Conservation (phyloP, 768 basidiomycete species). For the Lyophyllum decastes region DNA sequence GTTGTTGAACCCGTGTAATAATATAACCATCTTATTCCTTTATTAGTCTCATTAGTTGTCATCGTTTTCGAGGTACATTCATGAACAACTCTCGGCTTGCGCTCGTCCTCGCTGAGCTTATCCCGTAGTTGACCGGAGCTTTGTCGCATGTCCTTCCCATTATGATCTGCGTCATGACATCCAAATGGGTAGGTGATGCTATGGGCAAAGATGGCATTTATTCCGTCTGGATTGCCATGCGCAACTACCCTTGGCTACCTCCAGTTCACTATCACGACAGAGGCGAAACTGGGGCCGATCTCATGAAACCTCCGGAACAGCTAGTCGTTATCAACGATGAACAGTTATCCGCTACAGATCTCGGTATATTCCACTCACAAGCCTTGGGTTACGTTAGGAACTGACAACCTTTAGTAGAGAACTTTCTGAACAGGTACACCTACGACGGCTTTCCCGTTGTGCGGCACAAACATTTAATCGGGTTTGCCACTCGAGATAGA, state of each 20-base stretch:
- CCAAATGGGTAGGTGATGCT: constrained; percentile 78
- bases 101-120: neutral
- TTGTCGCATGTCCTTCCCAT: constrained; percentile 81
- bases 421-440: constrained; percentile 41
- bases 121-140: constrained; percentile 66
- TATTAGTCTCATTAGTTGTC: constrained; percentile 71
- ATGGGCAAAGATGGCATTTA: constrained; percentile 72
- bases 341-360: constrained; percentile 44
- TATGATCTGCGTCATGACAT: constrained; percentile 77
- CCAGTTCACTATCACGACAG: constrained; percentile 64
- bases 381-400: neutral
- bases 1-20: neutral
- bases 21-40: constrained; percentile 4
- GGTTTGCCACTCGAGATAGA: constrained; percentile 62
- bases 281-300: constrained; percentile 59
- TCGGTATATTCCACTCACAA: constrained; percentile 34
- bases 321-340: constrained; percentile 57
- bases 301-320: constrained; percentile 56
- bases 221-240: constrained; percentile 71
- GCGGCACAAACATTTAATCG: constrained; percentile 49
- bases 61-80: constrained; percentile 65
- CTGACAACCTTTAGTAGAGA: constrained; percentile 26
- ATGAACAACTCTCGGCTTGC: neutral
- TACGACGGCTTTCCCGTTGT: constrained; percentile 72
- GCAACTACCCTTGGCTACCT: constrained; percentile 71